These are phyloP conservation scores for Berberis thunbergii DNA, from an alignment of 164 flowering plant species.

Conservation along the genomic window DNA sequence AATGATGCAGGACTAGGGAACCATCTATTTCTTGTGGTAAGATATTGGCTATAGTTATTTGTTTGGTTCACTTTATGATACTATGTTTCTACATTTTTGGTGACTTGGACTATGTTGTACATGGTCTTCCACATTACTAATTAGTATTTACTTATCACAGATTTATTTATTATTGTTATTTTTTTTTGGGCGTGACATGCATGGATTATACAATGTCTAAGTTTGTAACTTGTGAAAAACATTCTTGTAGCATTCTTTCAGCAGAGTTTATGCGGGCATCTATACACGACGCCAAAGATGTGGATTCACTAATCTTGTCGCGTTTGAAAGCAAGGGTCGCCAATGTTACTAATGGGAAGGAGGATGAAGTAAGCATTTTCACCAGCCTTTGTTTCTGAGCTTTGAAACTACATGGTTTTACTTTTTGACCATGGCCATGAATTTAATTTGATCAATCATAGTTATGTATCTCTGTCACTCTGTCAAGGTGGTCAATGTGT, in stretches of 20 bases:
- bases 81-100: too few relatives aligned
- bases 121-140: too few relatives aligned
- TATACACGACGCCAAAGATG: constrained; percentile 50
- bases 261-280: constrained; percentile 94
- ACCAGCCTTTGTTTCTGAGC: neutral
- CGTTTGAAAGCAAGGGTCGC: constrained; percentile 44
- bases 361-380: constrained; percentile 49
- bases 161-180: too few relatives aligned
- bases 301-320: constrained; percentile 45
- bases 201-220: constrained; percentile 6
- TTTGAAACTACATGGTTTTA: neutral
- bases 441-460: neutral
- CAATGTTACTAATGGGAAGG: constrained; percentile 37
- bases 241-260: constrained; percentile 96
- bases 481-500: too few relatives aligned
- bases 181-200: neutral
- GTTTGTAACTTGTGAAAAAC: constrained; percentile 42
- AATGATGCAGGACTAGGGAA: too few relatives aligned
- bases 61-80: too few relatives aligned
- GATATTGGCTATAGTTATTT: too few relatives aligned
- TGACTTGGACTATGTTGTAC: too few relatives aligned
- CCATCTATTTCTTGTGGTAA: too few relatives aligned
- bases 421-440: neutral
- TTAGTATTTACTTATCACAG: too few relatives aligned
- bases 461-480: neutral